phyloP scores from a whole-genome alignment of 257 asterid genomes.

The Fraxinus americana region DNA sequence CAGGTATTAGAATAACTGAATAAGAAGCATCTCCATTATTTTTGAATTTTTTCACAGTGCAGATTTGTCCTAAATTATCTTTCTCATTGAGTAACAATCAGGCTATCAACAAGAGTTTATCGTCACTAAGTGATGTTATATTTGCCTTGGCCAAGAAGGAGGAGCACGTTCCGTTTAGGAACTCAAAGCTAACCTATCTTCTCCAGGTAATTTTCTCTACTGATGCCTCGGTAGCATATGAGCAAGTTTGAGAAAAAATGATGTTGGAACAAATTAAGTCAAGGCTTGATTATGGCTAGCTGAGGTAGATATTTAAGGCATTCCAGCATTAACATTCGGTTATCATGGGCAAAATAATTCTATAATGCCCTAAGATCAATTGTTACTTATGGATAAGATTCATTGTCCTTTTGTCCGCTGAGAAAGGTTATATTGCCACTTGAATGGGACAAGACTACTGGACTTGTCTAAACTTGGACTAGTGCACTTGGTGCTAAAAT shows the following conservation, averaged over 20 bases:
- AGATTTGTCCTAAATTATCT: conserved; percentile 8
- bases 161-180: conserved; percentile 91
- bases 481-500: neutral
- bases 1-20: conserved; percentile 49
- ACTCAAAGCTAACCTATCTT: conserved; percentile 96
- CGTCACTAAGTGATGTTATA: conserved; percentile 93
- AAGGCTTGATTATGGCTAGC: no score
- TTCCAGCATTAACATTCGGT: neutral
- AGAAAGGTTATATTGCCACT: neutral
- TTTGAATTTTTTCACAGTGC: neutral
- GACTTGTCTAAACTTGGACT: neutral
- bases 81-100: conserved; percentile 24
- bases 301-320: neutral
- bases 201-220: conserved; percentile 68
- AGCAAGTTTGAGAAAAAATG: no score
- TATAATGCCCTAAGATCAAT: neutral
- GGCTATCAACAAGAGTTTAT: conserved; percentile 94
- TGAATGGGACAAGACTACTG: neutral
- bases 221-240: no score
- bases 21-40: neutral
- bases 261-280: no score
- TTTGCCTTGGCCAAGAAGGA: conserved; percentile 94
- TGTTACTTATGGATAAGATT: neutral
- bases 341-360: neutral
- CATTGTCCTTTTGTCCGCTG: neutral